Evolutionary conservation across 2,329 filamentous ascomycete species (phyloP), one percentile per base, ranked within the genome.

Genomic region (Byssochlamys sp.): DNA sequence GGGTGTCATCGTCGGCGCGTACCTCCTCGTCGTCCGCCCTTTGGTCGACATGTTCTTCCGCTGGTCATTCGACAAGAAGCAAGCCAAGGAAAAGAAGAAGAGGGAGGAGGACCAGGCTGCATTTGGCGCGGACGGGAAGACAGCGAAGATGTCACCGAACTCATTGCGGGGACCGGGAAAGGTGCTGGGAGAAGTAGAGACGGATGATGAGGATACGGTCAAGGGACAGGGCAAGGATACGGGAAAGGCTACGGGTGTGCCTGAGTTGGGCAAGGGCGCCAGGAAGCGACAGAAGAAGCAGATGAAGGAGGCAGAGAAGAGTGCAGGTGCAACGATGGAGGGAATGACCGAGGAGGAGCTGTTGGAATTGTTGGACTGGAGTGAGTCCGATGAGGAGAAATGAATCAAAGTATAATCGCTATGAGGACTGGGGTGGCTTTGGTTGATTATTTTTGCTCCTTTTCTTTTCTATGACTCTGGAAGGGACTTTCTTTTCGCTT

Each of bases 271-370:
- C 33, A 82, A 83, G 73, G 85, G 82, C 73, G 85, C 86, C 27
- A 77, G 85, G 63, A 80, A 82, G 68, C 80, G 85, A 64, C 85
- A 88, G 75, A 78, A 84, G 63, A 78, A 80, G 59, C 78, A 85
- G 72, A 76, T 87, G 58, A 83, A 83, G 76, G 80, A 77, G 35
- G 78, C 84, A 62, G 84, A 87, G 62, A 77, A 82, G 74, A 71
- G 74, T 63, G 78, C 82, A 31, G 7, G 29, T 2, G 29, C 7
- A 66, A n/a, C 35, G 35, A 45, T 14, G 10, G 85, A 84, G 62
- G 82, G 84, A 59, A 81, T 87, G 61, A 84, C 85, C 63, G 85
- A 88, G 70, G 85, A 86, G 77, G 86, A 90, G 67, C 87, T 90
- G 63, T 80, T 83, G 65, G 84, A 90, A 71, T 84, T 85, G 64